Conservation (phyloP, 73 alveolate species). For the Tetrahymena malaccensis region DNA sequence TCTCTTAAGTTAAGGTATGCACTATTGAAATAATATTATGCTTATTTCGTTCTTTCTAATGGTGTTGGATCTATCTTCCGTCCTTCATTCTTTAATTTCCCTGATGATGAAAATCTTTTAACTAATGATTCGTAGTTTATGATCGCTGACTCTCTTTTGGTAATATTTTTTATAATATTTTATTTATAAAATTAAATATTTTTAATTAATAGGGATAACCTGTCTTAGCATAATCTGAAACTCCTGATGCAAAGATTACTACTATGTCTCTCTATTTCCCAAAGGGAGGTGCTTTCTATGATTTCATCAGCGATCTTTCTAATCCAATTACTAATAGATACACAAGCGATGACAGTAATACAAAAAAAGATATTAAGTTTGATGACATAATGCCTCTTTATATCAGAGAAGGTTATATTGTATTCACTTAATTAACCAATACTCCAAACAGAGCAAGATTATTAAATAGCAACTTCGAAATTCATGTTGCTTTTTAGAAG, state of each 20-base stretch:
- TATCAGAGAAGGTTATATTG: neutral
- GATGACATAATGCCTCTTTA: neutral
- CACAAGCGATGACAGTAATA: neutral
- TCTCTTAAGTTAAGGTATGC: neutral
- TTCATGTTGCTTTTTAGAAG: neutral
- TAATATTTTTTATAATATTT: neutral
- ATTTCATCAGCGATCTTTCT: neutral
- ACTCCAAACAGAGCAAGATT: neutral
- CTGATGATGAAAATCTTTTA: conserved; percentile 42
- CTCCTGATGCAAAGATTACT: neutral
- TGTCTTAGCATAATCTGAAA: neutral
- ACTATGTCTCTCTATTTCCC: neutral
- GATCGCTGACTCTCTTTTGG: neutral
- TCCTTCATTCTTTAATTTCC: conserved; percentile 64
- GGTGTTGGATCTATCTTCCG: conserved; percentile 50
- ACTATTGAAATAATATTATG: conserved; percentile 57
- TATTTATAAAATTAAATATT: neutral
- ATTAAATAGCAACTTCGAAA: neutral
- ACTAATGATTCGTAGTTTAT: neutral
- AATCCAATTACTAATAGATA: neutral
- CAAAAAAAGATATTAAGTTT: neutral
- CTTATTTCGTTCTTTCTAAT: conserved; percentile 42
- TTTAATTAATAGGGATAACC: neutral
- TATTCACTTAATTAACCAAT: neutral
- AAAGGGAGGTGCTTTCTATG: neutral